These are phyloP conservation scores for Noccaea caerulescens DNA, from an alignment of 345 rosid species.

Conservation along the genomic window DNA sequence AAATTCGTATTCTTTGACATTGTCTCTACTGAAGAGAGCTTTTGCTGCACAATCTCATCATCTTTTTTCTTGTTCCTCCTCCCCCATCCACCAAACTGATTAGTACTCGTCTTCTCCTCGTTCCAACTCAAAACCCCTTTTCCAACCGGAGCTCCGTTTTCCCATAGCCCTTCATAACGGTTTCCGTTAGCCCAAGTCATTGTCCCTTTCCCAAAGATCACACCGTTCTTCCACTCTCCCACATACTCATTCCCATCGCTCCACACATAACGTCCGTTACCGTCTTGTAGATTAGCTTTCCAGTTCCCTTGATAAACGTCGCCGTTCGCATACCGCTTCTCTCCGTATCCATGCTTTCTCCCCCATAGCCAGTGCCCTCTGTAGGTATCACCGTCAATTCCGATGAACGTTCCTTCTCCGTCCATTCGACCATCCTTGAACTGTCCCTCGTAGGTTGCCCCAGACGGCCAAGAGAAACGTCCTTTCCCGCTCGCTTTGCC, in stretches of 20 bases:
- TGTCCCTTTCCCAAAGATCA: constrained; percentile 57
- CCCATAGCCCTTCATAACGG: constrained; percentile 67
- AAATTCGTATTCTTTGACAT: constrained; percentile 47
- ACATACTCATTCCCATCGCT: constrained; percentile 61
- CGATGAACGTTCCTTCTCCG: constrained; percentile 64
- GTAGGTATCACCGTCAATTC: constrained; percentile 65
- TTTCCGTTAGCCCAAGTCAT: constrained; percentile 66
- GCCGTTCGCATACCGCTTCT: constrained; percentile 60
- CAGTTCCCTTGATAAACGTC: constrained; percentile 65
- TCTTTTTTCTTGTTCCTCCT: constrained; percentile 39
- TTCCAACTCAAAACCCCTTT: constrained; percentile 60
- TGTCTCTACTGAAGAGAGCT: constrained; percentile 68
- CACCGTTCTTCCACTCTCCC: constrained; percentile 69
- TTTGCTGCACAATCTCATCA: constrained; percentile 51
- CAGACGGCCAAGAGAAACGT: constrained; percentile 75
- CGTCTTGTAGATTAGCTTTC: constrained; percentile 63
- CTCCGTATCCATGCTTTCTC: constrained; percentile 67
- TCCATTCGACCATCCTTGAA: constrained; percentile 69
- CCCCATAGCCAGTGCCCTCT: constrained; percentile 62
- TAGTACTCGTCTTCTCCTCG: constrained; percentile 40
- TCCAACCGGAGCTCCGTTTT: constrained; percentile 66
- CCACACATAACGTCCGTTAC: constrained; percentile 69
- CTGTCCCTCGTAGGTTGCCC: constrained; percentile 73
- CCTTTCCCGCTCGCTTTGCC: constrained; percentile 69
- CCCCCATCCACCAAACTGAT: constrained; percentile 43